Evolutionary conservation across 2,329 filamentous ascomycete genomes (phyloP).

Genomic region (Phyllosticta paracitricarpa): DNA sequence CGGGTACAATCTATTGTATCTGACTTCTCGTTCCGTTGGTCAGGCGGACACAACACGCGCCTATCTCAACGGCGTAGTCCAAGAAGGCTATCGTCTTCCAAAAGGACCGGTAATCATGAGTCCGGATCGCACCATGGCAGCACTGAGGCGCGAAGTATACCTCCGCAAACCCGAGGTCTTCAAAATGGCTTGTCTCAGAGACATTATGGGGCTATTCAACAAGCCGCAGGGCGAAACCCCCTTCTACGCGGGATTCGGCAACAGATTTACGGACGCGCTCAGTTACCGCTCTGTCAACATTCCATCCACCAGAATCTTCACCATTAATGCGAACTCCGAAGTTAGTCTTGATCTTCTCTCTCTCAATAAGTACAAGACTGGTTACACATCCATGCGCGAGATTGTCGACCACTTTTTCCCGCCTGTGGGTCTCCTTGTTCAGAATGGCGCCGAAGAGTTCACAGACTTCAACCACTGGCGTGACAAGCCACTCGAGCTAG

Average conservation of each 20-base stretch:
- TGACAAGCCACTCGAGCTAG: slow-evolving; percentile 69
- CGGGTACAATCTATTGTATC: slow-evolving; percentile 97
- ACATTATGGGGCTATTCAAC: slow-evolving; percentile 81
- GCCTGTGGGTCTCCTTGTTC: slow-evolving; percentile 75
- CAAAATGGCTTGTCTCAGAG: slow-evolving; percentile 96
- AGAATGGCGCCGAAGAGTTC: slow-evolving; percentile 83
- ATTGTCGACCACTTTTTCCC: slow-evolving; percentile 98
- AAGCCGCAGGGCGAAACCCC: slow-evolving; percentile 55
- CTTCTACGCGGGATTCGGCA: slow-evolving; percentile 96
- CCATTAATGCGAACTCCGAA: slow-evolving; percentile 96
- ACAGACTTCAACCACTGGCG: slow-evolving; percentile 98
- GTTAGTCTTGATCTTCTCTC: slow-evolving; percentile 83
- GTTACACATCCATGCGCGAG: slow-evolving; percentile 93
- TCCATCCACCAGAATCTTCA: slow-evolving; percentile 88
- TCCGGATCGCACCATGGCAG: slow-evolving; percentile 89
- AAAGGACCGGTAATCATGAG: slow-evolving; percentile 90
- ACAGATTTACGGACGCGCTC: slow-evolving; percentile 89
- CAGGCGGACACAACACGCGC: slow-evolving; percentile 83
- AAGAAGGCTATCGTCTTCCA: slow-evolving; percentile 78
- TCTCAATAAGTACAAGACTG: slow-evolving; percentile 90
- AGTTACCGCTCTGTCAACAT: slow-evolving; percentile 96
- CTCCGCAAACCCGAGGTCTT: slow-evolving; percentile 95
- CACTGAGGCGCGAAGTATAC: slow-evolving; percentile 83
- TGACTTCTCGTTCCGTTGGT: slow-evolving; percentile 87
- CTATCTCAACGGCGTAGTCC: slow-evolving; percentile 80